Evolutionary conservation across 768 basidiomycete genomes (phyloP), one percentile per base, ranked within the genome.

Genomic region (Russula abietina): DNA sequence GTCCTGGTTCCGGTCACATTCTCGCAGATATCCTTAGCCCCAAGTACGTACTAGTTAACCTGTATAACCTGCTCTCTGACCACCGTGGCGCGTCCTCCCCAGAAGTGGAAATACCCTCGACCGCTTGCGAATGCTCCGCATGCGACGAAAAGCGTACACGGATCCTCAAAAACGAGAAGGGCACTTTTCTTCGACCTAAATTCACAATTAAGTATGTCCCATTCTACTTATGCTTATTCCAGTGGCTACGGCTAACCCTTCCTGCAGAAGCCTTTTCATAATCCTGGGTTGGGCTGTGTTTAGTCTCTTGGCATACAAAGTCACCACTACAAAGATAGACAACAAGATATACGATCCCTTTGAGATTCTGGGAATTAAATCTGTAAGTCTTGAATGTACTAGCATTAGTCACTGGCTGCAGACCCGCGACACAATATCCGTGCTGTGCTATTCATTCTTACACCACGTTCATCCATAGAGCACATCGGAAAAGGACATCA

Each of bases 281-380:
- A 65, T 83, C 19, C 71, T 79, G 36, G 93, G 92, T 59, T 98
- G 95, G 95, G 75, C 79, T 10, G 58, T 83, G 1, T 83, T 94
- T 61, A 85, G 77, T 9, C 83, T 83, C 67, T 73, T 94, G 36
- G 81, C 78, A n/a, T 87, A 88, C 75, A 80, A 81, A 70, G 86
- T 84, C 39, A 78, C 82, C 9, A 78, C 77, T 55, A 76, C 82
- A 62, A 78, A 82, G 67, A 67, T 80, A 57, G 84, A 90, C 65
- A 81, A 76, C 76, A 86, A 83, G 68, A 72, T 95, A 14, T 99
- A 98, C 73, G 83, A 98, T 73, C 97, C 97, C 1, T 99, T 95
- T 69, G 88, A 93, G 67, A 96, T 98, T 69, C 79, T 99, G 28
- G 94, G 89, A 19, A 83, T 98, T 61, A 75, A 74, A 4, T 70